phyloP scores from a whole-genome alignment of 331 rosid genomes.

The Acacia concinna region DNA sequence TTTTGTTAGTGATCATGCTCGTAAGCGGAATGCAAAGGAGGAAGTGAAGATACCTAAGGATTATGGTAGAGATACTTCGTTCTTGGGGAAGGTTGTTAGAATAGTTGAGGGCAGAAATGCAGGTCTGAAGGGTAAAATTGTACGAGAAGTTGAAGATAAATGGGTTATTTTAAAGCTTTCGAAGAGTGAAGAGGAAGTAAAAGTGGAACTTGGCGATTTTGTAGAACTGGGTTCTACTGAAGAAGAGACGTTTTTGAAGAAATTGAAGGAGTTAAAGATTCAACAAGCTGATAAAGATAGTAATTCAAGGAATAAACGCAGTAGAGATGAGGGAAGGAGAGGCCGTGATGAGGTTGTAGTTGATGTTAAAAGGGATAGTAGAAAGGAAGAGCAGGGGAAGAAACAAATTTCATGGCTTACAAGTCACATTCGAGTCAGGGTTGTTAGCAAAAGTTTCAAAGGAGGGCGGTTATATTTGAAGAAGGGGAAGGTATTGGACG shows the following conservation, averaged over 20 bases:
- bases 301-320: background rate
- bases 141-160: constrained; percentile 39
- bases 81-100: constrained; percentile 50
- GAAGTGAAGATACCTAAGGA: constrained; percentile 9
- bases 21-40: constrained; percentile 11
- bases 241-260: constrained; percentile 60
- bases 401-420: constrained; percentile 62
- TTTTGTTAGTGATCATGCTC: constrained; percentile 40
- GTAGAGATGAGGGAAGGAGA: constrained; percentile 29
- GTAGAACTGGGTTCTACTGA: constrained; percentile 62
- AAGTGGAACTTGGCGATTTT: constrained; percentile 46
- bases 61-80: constrained; percentile 19
- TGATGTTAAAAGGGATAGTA: constrained; percentile 17
- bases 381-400: constrained; percentile 38
- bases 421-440: constrained; percentile 78
- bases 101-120: constrained; percentile 62
- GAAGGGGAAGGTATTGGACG: constrained; percentile 82
- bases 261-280: constrained; percentile 52
- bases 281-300: constrained; percentile 17
- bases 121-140: constrained; percentile 55
- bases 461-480: constrained; percentile 71
- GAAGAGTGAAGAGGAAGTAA: constrained; percentile 42
- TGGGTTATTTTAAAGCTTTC: constrained; percentile 47
- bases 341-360: constrained; percentile 27
- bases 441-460: constrained; percentile 62